Base-by-base conservation (phyloP, 148 eudicot genomes). In the Cornus kousa region DNA sequence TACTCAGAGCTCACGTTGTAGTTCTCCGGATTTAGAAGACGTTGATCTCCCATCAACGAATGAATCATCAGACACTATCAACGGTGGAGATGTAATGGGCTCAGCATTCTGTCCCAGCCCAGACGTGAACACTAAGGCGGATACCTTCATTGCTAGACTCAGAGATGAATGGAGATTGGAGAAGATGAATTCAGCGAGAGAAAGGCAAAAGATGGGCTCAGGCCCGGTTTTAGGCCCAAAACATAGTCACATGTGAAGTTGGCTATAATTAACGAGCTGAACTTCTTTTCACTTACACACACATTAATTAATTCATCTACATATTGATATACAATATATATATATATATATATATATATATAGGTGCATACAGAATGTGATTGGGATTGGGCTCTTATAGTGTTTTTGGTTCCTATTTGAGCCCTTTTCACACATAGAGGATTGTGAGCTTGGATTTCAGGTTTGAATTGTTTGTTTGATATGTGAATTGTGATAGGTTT, bases 121-220 rank as follows among this genome's bases (percentile, higher is more conserved):
- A 48, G 97, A 93, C 75, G 93, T 93, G 65, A 91, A 93, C 84
- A 70, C 73, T 5, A 93, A 91, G 80, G 97, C 95, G 2, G 97
- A 91, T 65, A 37, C 80, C 16, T 93, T 93, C 86, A 93, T 93
- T 76, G 92, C 97, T 9, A 87, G 90, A 75, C 91, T 81, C 70
- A 88, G 86, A 75, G 80, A 82, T 64, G 95, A 88, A 53, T 93
- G 97, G 97, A 91, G 88, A 74, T 72, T 91, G 74, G 97, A 93
- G 86, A 90, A 87, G 81, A 75, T 90, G 40, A 90, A 87, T 13
- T 91, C 95, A 4, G 43, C 80, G 81, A 85, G 84, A 69, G 89
- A 88, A 84, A 88, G 68, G 23, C 71, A 48, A 14, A 60, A 68
- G 5, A 23, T 67, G 78, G 80, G 79, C 80, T 53, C 71, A 24